A percentile compares a stretch with the other conserved stretches of the same genome.
phyloP scores from a whole-genome alignment of 2,329 filamentous ascomycete genomes.

The Fusarium brachygibbosum region DNA sequence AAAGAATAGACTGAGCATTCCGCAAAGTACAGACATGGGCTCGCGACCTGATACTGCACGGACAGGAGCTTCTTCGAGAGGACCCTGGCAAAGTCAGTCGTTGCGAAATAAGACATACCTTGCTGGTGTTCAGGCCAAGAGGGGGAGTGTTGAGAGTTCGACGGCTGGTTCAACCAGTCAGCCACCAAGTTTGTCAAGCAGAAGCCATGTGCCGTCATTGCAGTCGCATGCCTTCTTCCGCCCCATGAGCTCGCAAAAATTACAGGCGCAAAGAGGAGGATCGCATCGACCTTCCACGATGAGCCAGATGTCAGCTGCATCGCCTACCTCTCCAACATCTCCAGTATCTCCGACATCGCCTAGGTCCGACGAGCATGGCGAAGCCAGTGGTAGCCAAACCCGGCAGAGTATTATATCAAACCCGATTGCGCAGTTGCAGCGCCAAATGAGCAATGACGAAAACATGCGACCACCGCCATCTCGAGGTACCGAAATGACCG shows the following conservation, averaged over 20 bases:
- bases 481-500: conserved; percentile 84
- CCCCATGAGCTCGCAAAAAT: conserved; percentile 94
- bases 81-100: conserved; percentile 67
- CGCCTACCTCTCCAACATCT: conserved; percentile 36
- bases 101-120: conserved; percentile 65
- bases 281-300: conserved; percentile 61
- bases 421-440: conserved; percentile 53
- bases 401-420: conserved; percentile 72
- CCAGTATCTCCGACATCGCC: conserved; percentile 34
- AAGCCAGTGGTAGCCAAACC: conserved; percentile 59
- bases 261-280: conserved; percentile 87
- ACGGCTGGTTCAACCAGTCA: conserved; percentile 67
- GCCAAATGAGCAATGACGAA: conserved; percentile 55
- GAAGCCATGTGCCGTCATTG: conserved; percentile 90
- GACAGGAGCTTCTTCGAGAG: conserved; percentile 59
- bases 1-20: conserved; percentile 46
- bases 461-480: conserved; percentile 75
- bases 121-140: conserved; percentile 60
- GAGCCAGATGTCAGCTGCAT: conserved; percentile 52
- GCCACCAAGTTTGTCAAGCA: conserved; percentile 73
- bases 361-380: conserved; percentile 57
- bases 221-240: conserved; percentile 93
- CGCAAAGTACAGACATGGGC: conserved; percentile 58
- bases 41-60: conserved; percentile 69
- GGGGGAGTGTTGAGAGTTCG: conserved; percentile 59